A percentile compares a stretch with the other conserved stretches of the same genome.
phyloP scores from a whole-genome alignment of 371 early-diverging fungal species.

The Fennellomyces sp. region DNA sequence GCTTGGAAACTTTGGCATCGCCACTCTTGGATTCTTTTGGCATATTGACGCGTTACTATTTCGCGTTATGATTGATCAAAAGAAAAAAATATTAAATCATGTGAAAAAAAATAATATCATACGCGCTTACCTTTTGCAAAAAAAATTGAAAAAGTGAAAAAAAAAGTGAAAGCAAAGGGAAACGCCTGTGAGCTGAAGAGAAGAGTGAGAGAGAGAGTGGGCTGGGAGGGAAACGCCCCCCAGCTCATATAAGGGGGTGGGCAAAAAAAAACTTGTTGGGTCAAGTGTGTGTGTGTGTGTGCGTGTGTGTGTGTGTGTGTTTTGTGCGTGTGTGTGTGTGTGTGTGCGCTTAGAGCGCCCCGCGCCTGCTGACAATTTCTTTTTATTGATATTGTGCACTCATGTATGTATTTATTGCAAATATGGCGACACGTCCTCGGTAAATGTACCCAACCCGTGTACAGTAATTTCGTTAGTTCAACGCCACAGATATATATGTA shows the following conservation, averaged over 20 bases:
- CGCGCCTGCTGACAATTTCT: neutral
- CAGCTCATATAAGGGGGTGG: slow-evolving; percentile 1
- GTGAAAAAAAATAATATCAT: neutral
- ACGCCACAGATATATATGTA: too few relatives aligned
- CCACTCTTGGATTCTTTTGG: slow-evolving; percentile 22
- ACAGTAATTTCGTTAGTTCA: too few relatives aligned
- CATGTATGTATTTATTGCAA: neutral
- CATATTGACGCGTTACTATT: slow-evolving; percentile 7
- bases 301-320: neutral
- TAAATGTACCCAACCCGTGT: neutral
- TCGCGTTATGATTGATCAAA: neutral
- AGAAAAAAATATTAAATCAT: neutral
- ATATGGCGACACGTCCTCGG: neutral
- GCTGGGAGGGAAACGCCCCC: neutral
- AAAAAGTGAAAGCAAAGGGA: neutral
- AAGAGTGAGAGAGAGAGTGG: neutral
- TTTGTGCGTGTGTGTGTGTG: neutral
- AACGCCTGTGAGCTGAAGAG: neutral
- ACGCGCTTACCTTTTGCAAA: too few relatives aligned
- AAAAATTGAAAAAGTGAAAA: neutral
- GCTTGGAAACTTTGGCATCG: slow-evolving; percentile 16
- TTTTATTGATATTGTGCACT: neutral
- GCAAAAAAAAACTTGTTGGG: slow-evolving; percentile 5
- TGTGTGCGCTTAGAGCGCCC: neutral
- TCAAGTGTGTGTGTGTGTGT: neutral